phyloP scores from a whole-genome alignment of 768 basidiomycete genomes.

The Russula dissimulans region DNA sequence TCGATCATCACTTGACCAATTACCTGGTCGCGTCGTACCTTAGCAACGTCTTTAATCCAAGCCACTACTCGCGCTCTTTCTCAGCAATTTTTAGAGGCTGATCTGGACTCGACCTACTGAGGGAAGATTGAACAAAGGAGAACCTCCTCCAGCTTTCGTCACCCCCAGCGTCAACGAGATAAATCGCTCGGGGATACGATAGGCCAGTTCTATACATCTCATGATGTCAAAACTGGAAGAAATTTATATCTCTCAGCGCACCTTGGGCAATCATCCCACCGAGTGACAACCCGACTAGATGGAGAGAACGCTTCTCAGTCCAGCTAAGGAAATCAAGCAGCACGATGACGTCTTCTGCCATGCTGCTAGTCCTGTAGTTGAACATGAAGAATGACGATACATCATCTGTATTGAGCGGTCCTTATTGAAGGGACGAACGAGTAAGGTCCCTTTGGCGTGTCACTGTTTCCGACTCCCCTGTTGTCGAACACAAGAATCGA shows the following conservation, averaged over 20 bases:
- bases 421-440: constrained; percentile 37
- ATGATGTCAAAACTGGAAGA: not conserved
- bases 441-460: constrained; percentile 64
- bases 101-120: constrained; percentile 37
- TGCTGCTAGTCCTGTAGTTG: constrained; percentile 49
- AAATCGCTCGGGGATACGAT: not conserved
- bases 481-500: constrained; percentile 74
- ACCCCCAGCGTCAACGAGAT: constrained; percentile 28
- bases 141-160: constrained; percentile 54
- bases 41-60: constrained; percentile 13
- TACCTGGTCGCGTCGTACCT: not conserved
- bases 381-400: not conserved
- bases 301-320: constrained; percentile 50
- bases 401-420: not conserved
- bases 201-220: constrained; percentile 49
- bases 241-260: constrained; percentile 20
- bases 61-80: constrained; percentile 12
- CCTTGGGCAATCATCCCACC: constrained; percentile 85
- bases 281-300: constrained; percentile 66
- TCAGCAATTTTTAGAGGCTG: not conserved
- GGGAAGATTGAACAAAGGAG: constrained; percentile 48
- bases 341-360: constrained; percentile 67
- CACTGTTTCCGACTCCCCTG: constrained; percentile 72
- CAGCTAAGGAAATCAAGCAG: constrained; percentile 66
- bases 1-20: not conserved